These are phyloP conservation scores for Zhuliangozyma parablackwelliae DNA, from an alignment of 1,139 yeast genomes.

Conservation along the genomic window DNA sequence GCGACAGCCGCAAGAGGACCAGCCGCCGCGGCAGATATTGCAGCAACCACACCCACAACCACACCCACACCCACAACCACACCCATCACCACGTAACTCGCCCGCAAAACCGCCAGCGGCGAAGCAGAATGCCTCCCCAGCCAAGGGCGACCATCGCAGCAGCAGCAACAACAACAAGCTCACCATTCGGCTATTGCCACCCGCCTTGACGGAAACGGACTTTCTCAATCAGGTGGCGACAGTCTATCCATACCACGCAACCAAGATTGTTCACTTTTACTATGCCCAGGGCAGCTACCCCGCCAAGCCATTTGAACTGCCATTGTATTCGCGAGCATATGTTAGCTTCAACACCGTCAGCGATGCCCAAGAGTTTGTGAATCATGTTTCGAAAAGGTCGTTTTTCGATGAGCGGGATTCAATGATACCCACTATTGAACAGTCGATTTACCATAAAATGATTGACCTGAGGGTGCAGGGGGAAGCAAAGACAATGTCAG, in stretches of 20 bases:
- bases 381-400: slow-evolving; percentile 16
- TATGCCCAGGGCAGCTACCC: slow-evolving; percentile 18
- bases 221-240: slow-evolving; percentile 15
- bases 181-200: slow-evolving; percentile 18
- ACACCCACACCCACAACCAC: no score
- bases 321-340: slow-evolving; percentile 27
- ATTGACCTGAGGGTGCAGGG: slow-evolving; percentile 4
- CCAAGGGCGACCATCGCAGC: no score
- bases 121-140: no score
- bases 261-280: slow-evolving; percentile 12
- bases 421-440: slow-evolving; percentile 21
- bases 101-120: no score
- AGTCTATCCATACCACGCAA: slow-evolving; percentile 11
- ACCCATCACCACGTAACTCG: no score
- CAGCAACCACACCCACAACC: no score
- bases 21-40: no score
- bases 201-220: slow-evolving; percentile 14
- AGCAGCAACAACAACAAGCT: slow-evolving; percentile 5
- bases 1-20: no score
- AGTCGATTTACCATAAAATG: slow-evolving; percentile 21
- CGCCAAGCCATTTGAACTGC: slow-evolving; percentile 20
- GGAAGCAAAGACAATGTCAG: neutral
- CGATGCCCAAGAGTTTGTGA: slow-evolving; percentile 13
- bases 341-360: slow-evolving; percentile 15
- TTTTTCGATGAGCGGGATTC: slow-evolving; percentile 21